Percentiles rank a stretch among this genome's conserved stretches.
phyloP scores from a whole-genome alignment of 1,139 yeast genomes.

The Candida sp. region DNA sequence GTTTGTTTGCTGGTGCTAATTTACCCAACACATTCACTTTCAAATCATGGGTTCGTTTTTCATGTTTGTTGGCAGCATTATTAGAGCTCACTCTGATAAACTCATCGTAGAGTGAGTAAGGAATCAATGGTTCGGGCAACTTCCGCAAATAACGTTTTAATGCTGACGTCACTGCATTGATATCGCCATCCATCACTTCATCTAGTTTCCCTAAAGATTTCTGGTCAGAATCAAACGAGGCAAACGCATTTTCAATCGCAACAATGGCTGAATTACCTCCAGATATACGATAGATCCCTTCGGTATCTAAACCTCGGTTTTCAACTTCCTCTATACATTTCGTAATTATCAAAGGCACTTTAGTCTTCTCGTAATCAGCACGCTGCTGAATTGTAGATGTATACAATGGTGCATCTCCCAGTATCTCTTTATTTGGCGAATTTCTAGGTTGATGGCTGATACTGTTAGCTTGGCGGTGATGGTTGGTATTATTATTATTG shows the following conservation, averaged over 20 bases:
- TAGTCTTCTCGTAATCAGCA: conserved; percentile 51
- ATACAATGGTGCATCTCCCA: conserved; percentile 29
- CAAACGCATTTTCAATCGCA: conserved; percentile 48
- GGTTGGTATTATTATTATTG: conserved; percentile 2
- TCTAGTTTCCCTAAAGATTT: conserved; percentile 39
- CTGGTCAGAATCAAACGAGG: conserved; percentile 28
- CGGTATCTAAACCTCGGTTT: conserved; percentile 58
- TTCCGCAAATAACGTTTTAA: conserved; percentile 82
- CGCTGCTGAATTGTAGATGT: conserved; percentile 51
- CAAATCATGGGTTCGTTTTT: conserved; percentile 27
- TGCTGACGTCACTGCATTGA: conserved; percentile 84
- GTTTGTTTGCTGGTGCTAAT: conserved; percentile 69
- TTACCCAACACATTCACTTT: conserved; percentile 21
- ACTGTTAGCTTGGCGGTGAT: conserved; percentile 3
- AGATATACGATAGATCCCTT: conserved; percentile 83
- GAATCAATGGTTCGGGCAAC: conserved; percentile 82
- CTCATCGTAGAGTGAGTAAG: conserved; percentile 64
- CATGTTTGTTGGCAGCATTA: conserved; percentile 30
- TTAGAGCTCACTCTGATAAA: conserved; percentile 45
- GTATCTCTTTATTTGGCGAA: conserved; percentile 5
- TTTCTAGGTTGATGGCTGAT: conserved; percentile 1
- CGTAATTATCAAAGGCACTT: conserved; percentile 64
- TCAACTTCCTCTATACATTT: conserved; percentile 75
- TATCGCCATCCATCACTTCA: conserved; percentile 60
- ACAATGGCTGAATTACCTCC: conserved; percentile 81